A percentile compares a stretch with the other conserved stretches of the same genome.
These are phyloP conservation scores for Parachaetomium inaequale DNA, from an alignment of 495 filamentous ascomycete genomes.

Conservation along the genomic window DNA sequence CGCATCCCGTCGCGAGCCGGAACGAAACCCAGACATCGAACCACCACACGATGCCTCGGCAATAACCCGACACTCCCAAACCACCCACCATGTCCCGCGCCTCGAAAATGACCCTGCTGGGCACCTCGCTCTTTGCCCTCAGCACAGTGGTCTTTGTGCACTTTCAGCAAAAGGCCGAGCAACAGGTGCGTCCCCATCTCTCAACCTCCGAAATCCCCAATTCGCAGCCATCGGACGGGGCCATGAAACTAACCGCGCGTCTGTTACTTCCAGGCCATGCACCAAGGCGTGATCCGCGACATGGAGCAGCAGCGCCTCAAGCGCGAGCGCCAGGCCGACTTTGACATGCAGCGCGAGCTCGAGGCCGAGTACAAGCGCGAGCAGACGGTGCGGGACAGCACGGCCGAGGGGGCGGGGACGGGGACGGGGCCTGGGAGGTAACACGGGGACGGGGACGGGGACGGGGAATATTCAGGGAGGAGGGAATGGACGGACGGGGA, in stretches of 20 bases:
- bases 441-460: neutral
- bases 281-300: constrained; percentile 88
- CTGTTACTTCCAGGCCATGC: constrained; percentile 71
- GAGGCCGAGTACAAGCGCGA: constrained; percentile 89
- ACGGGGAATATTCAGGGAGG: neutral
- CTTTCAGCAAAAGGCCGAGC: constrained; percentile 79
- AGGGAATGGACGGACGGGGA: neutral
- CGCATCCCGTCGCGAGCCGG: neutral
- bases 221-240: neutral
- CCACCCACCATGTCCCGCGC: constrained; percentile 73
- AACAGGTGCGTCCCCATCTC: constrained; percentile 57
- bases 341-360: constrained; percentile 80
- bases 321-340: constrained; percentile 83
- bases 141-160: constrained; percentile 84
- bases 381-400: constrained; percentile 54
- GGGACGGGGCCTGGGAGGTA: neutral
- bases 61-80: neutral
- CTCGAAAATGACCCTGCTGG: constrained; percentile 77
- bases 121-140: constrained; percentile 70
- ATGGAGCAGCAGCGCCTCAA: constrained; percentile 92
- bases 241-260: constrained; percentile 42
- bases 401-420: constrained; percentile 21
- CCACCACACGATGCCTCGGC: neutral
- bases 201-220: neutral
- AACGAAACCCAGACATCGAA: neutral